phyloP scores from a whole-genome alignment of 2,329 filamentous ascomycete species.

The Ascomycota sp. region DNA sequence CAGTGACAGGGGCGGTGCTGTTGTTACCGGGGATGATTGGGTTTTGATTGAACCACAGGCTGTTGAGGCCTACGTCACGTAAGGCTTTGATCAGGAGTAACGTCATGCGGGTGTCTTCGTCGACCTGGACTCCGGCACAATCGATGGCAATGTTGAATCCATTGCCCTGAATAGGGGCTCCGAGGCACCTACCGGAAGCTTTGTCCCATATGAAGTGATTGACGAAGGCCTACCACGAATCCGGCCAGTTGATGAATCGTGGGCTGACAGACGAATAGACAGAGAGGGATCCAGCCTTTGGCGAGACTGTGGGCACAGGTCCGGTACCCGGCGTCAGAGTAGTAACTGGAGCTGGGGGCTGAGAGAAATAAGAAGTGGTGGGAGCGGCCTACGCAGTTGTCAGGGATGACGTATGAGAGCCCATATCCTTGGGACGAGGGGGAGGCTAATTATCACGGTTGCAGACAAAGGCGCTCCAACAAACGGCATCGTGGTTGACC shows the following conservation, averaged over 20 bases:
- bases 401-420: constrained; percentile 13
- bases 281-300: constrained; percentile 11
- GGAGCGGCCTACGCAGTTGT: constrained; percentile 12
- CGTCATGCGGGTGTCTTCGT: constrained; percentile 18
- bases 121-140: constrained; percentile 16
- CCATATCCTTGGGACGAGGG: constrained; percentile 15
- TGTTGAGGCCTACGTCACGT: constrained; percentile 16
- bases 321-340: constrained; percentile 7
- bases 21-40: constrained; percentile 14
- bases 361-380: constrained; percentile 12
- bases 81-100: constrained; percentile 18
- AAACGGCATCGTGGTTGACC: constrained; percentile 15
- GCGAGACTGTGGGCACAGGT: constrained; percentile 11
- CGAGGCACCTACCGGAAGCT: constrained; percentile 13
- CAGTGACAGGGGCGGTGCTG: constrained; percentile 8
- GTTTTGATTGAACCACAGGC: constrained; percentile 19
- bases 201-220: constrained; percentile 20
- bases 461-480: constrained; percentile 21
- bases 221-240: constrained; percentile 17
- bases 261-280: constrained; percentile 15
- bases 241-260: constrained; percentile 19
- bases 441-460: constrained; percentile 15
- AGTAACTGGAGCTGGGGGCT: constrained; percentile 8
- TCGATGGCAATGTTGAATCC: constrained; percentile 17
- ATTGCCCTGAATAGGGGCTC: constrained; percentile 12